Evolutionary conservation across 257 asterid species (phyloP).

Genomic region (Petunia secreta): DNA sequence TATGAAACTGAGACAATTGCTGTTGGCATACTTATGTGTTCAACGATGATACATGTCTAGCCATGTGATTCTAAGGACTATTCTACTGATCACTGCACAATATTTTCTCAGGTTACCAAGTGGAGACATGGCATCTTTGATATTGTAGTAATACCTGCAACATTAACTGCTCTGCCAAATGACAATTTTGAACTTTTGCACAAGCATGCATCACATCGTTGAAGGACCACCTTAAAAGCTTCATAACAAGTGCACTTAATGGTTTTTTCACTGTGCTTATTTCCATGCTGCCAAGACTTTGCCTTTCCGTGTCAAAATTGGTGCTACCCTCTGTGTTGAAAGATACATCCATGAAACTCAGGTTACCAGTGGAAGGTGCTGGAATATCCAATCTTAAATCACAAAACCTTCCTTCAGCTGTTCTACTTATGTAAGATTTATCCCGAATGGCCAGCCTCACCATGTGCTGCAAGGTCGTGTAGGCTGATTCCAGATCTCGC

Average conservation of each 20-base stretch:
- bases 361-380: constrained; percentile 48
- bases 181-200: constrained; percentile 50
- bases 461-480: constrained; percentile 70
- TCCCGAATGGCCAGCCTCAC: constrained; percentile 48
- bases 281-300: constrained; percentile 34
- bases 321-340: constrained; percentile 24
- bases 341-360: constrained; percentile 35
- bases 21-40: not conserved
- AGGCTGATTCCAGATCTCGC: constrained; percentile 81
- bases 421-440: constrained; percentile 41
- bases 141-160: constrained; percentile 57
- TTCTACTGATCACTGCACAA: not conserved
- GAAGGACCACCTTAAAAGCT: constrained; percentile 66
- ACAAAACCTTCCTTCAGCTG: constrained; percentile 54
- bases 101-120: constrained; percentile 1
- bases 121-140: constrained; percentile 14
- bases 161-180: constrained; percentile 70
- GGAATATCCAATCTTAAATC: constrained; percentile 65
- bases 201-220: constrained; percentile 70
- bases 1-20: not conserved
- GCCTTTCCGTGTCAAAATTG: constrained; percentile 27
- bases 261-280: constrained; percentile 41
- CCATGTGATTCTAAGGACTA: not conserved
- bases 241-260: constrained; percentile 45
- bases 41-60: not conserved